A percentile compares a stretch with the other conserved stretches of the same genome.
phyloP scores from a whole-genome alignment of 192 early-diverging fungal species.

The Coemansia aciculifera region DNA sequence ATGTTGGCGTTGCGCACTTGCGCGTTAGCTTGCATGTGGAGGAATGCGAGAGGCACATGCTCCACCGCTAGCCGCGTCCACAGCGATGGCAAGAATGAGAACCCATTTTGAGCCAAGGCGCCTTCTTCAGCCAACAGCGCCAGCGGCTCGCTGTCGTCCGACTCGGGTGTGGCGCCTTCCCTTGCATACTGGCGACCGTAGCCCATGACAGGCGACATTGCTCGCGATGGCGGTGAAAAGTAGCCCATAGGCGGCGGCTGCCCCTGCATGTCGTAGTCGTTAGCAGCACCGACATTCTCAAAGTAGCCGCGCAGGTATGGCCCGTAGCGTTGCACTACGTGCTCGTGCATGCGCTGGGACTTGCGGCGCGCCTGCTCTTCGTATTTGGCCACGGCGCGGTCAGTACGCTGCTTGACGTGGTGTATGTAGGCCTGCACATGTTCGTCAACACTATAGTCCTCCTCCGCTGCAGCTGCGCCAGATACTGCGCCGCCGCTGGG shows the following conservation, averaged over 20 bases:
- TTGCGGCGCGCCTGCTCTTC: conserved; percentile 46
- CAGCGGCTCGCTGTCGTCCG: conserved; percentile 28
- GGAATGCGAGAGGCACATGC: conserved; percentile 48
- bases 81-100: conserved; percentile 6
- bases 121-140: conserved; percentile 25
- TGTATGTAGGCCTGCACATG: conserved; percentile 49
- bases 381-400: conserved; percentile 43
- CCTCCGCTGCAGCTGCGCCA: background rate
- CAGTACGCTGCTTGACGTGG: conserved; percentile 49
- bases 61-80: conserved; percentile 32
- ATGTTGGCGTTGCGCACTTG: conserved; percentile 59
- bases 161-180: conserved; percentile 15
- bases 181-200: background rate
- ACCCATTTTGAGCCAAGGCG: background rate
- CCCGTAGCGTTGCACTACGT: conserved; percentile 48
- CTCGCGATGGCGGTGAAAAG: conserved; percentile 35
- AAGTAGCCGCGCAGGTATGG: conserved; percentile 44
- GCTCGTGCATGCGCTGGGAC: conserved; percentile 50
- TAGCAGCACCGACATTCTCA: conserved; percentile 18
- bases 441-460: conserved; percentile 43
- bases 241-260: conserved; percentile 44
- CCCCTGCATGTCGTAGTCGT: conserved; percentile 15
- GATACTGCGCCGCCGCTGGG: conserved; percentile 8
- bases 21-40: conserved; percentile 39
- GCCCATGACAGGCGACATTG: conserved; percentile 13